phyloP scores from a whole-genome alignment of 179 eudicot species.

The Silene vulgaris region DNA sequence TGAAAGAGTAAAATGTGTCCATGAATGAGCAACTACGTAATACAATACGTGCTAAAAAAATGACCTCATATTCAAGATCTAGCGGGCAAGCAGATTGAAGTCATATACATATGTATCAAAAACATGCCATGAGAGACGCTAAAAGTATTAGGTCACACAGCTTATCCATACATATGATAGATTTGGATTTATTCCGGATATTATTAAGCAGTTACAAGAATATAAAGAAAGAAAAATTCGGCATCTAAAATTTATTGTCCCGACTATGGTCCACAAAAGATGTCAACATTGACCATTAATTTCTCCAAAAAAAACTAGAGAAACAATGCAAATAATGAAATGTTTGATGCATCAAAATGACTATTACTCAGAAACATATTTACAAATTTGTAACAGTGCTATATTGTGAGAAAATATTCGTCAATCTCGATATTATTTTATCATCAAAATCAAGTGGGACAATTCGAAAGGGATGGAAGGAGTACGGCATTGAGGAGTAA shows the following conservation, averaged over 20 bases:
- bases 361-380: not conserved
- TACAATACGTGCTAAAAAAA: not conserved
- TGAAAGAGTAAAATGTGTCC: too few relatives aligned
- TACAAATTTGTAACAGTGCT: not conserved
- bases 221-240: too few relatives aligned
- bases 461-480: not conserved
- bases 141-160: not conserved
- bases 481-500: not conserved
- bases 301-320: not conserved
- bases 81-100: not conserved
- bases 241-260: not conserved
- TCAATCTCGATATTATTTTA: not conserved
- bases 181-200: not conserved
- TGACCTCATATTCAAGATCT: not conserved
- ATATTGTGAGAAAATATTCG: not conserved
- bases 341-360: not conserved
- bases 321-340: not conserved
- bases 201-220: not conserved
- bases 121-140: not conserved
- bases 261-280: not conserved
- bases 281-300: not conserved
- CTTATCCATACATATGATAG: not conserved
- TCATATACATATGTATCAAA: not conserved
- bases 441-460: not conserved
- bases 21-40: not conserved